Evolutionary conservation across 192 early-diverging fungal genomes (phyloP).

Genomic region (Backusella mclennaniae): DNA sequence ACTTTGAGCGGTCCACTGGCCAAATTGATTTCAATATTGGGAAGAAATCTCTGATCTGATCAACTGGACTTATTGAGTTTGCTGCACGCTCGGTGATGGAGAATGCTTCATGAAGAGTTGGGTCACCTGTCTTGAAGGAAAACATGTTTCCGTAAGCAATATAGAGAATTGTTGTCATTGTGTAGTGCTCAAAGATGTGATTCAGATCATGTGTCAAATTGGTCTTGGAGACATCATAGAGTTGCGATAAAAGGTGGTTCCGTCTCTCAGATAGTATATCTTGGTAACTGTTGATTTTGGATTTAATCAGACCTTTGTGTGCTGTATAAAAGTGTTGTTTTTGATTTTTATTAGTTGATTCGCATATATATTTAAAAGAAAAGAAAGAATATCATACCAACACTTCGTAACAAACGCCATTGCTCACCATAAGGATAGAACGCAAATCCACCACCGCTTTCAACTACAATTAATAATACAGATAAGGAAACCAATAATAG

Average conservation of each 20-base stretch:
- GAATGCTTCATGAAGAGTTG: constrained; percentile 31
- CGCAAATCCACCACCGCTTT: constrained; percentile 35
- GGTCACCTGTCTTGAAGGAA: constrained; percentile 21
- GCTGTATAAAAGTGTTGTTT: constrained; percentile 14
- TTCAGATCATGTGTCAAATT: background rate
- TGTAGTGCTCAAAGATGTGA: constrained; percentile 27
- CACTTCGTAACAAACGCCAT: constrained; percentile 31
- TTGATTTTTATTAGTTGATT: no score
- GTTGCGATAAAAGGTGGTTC: background rate
- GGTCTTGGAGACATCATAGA: background rate
- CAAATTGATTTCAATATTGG: constrained; percentile 26
- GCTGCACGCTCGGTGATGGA: constrained; percentile 23
- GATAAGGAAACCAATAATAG: no score
- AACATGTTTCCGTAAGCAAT: constrained; percentile 32
- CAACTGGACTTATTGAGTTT: constrained; percentile 12
- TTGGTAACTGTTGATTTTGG: constrained; percentile 36
- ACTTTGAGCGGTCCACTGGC: background rate
- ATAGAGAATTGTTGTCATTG: constrained; percentile 31
- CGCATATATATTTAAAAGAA: no score
- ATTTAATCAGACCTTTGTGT: constrained; percentile 28
- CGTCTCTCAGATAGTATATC: constrained; percentile 22
- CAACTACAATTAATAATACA: constrained; percentile 7
- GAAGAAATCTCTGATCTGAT: constrained; percentile 36
- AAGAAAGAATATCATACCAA: constrained; percentile 15
- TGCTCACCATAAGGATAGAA: constrained; percentile 33